Evolutionary conservation across 2,329 filamentous ascomycete species (phyloP).

Genomic region (Ophiostoma himal-ulmi): DNA sequence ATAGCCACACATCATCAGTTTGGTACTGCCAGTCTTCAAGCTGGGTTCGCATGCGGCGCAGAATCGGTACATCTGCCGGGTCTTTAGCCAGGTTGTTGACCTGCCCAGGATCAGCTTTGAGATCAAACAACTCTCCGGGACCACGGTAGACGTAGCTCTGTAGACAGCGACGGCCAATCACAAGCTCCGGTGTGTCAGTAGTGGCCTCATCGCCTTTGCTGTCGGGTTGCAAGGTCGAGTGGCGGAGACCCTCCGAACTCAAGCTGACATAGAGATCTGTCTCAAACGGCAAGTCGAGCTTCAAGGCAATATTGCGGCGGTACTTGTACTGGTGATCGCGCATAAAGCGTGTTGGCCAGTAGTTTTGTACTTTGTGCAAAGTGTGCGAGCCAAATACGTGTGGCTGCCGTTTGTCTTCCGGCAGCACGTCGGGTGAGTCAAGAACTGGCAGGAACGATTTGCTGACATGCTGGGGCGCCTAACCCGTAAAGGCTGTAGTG

Average conservation of each 20-base stretch:
- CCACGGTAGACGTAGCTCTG: conserved; percentile 41
- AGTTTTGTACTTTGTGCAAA: conserved; percentile 46
- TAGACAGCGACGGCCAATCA: conserved; percentile 38
- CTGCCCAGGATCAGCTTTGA: conserved; percentile 38
- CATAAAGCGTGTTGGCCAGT: conserved; percentile 46
- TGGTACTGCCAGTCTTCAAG: conserved; percentile 32
- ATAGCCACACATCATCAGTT: conserved; percentile 31
- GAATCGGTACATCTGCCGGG: conserved; percentile 30
- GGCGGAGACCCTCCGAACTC: background rate
- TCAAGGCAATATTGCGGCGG: conserved; percentile 46
- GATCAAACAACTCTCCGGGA: conserved; percentile 44
- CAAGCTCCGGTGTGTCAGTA: conserved; percentile 24
- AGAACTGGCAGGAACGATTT: background rate
- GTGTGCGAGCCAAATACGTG: conserved; percentile 38
- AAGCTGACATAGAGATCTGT: background rate
- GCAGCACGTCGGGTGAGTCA: background rate
- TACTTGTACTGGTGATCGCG: conserved; percentile 43
- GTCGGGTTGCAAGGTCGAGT: conserved; percentile 35
- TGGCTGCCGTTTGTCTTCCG: background rate
- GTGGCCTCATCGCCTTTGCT: conserved; percentile 13
- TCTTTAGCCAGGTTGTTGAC: conserved; percentile 27
- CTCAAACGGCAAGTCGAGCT: conserved; percentile 34
- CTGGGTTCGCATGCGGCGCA: conserved; percentile 32
- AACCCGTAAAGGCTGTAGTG: background rate
- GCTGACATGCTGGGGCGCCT: background rate